Conservation (phyloP, 176 grass and related monocot genomes). For the Chloris gayana region DNA sequence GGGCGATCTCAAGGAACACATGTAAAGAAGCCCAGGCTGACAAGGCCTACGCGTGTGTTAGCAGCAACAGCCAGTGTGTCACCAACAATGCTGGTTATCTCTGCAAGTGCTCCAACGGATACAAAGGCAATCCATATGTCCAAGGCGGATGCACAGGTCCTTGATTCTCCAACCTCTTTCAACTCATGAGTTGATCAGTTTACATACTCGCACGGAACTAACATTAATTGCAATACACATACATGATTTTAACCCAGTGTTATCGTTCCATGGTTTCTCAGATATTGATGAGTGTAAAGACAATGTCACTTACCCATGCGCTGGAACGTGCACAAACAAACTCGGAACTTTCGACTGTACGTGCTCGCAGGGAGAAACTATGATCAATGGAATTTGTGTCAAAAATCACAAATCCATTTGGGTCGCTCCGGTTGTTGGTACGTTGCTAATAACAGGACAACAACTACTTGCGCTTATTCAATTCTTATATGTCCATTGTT, state of each 20-base stretch:
- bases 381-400: background rate
- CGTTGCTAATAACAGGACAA: background rate
- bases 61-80: background rate
- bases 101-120: background rate
- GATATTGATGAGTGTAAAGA: background rate
- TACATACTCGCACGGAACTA: too few relatives aligned
- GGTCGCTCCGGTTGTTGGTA: background rate
- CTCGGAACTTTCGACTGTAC: background rate
- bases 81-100: background rate
- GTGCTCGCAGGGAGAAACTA: background rate
- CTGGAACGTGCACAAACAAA: background rate
- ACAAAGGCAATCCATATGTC: conserved; percentile 4
- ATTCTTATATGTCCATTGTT: background rate
- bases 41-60: background rate
- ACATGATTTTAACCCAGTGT: background rate
- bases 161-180: background rate
- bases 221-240: too few relatives aligned
- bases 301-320: background rate
- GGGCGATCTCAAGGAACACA: background rate
- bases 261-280: background rate
- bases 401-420: background rate
- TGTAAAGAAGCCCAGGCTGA: background rate
- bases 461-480: background rate
- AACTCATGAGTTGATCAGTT: too few relatives aligned
- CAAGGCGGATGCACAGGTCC: background rate